Percentiles rank a stretch among this genome's conserved stretches.
phyloP scores from a whole-genome alignment of 345 rosid genomes.

The Citrus hindsii region DNA sequence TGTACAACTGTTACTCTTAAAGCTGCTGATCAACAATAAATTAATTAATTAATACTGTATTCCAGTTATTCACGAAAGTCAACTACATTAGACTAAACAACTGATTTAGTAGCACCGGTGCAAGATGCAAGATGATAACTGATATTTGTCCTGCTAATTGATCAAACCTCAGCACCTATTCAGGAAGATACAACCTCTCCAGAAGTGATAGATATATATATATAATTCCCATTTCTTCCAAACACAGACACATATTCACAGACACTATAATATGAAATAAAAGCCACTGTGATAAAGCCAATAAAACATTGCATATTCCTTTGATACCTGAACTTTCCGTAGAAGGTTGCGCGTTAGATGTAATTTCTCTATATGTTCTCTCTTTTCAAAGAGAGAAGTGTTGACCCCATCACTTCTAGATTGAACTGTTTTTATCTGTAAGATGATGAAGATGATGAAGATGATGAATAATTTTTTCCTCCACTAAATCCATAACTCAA shows the following conservation, averaged over 20 bases:
- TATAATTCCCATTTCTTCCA: not conserved
- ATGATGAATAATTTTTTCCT: not conserved
- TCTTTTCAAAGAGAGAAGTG: conserved; percentile 86
- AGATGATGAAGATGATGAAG: conserved; percentile 10
- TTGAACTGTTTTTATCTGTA: conserved; percentile 93
- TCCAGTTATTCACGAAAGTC: not conserved
- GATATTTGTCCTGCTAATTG: not conserved
- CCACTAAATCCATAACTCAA: conserved; percentile 1
- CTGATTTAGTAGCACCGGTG: not conserved
- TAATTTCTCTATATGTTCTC: conserved; percentile 95
- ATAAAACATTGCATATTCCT: not conserved
- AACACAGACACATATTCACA: not conserved
- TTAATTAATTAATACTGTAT: not conserved
- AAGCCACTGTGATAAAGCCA: not conserved
- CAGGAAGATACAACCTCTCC: not conserved
- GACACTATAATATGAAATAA: not conserved
- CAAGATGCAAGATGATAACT: not conserved
- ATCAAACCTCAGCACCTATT: not conserved
- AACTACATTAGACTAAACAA: not conserved
- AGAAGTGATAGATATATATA: not conserved
- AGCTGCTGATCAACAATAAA: not conserved
- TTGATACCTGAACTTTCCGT: conserved; percentile 90
- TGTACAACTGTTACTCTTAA: not conserved
- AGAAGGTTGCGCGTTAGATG: conserved; percentile 94
- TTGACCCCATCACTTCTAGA: conserved; percentile 97